phyloP scores from a whole-genome alignment of 2,329 filamentous ascomycete genomes.

The Penicillium oxalicum region DNA sequence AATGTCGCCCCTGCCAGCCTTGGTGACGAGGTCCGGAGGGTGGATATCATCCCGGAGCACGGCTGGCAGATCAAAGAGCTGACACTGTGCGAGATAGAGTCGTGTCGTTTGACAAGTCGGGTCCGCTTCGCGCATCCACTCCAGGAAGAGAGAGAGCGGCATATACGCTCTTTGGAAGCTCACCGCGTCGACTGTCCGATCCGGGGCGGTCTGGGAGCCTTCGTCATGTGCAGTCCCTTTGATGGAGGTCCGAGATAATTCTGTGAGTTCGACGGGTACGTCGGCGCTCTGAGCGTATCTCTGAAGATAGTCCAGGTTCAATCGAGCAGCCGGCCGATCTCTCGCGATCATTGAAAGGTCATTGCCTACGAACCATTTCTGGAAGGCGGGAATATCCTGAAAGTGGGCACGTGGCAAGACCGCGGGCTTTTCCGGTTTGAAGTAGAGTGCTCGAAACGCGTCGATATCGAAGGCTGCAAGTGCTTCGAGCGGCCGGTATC shows the following conservation, averaged over 20 bases:
- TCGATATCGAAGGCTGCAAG: slow-evolving; percentile 35
- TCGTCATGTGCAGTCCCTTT: background rate
- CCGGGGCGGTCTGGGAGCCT: slow-evolving; percentile 5
- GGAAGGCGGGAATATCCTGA: slow-evolving; percentile 46
- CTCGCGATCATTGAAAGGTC: slow-evolving; percentile 30
- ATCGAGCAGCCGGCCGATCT: slow-evolving; percentile 15
- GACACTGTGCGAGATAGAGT: slow-evolving; percentile 84
- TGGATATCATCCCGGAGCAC: slow-evolving; percentile 61
- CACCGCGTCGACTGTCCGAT: slow-evolving; percentile 8
- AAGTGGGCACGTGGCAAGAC: slow-evolving; percentile 46
- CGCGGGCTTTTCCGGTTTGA: slow-evolving; percentile 48
- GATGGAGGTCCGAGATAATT: background rate
- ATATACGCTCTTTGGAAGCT: slow-evolving; percentile 45
- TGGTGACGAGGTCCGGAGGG: slow-evolving; percentile 56
- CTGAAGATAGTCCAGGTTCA: slow-evolving; percentile 42
- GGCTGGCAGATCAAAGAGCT: slow-evolving; percentile 62
- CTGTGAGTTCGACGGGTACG: slow-evolving; percentile 56
- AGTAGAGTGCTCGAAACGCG: slow-evolving; percentile 50
- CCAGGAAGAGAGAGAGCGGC: slow-evolving; percentile 57
- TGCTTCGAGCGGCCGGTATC: slow-evolving; percentile 17
- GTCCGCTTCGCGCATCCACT: slow-evolving; percentile 39
- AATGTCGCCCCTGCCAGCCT: slow-evolving; percentile 70
- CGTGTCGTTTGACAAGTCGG: slow-evolving; percentile 23
- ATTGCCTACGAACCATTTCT: slow-evolving; percentile 52
- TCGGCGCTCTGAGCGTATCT: slow-evolving; percentile 43